Evolutionary conservation across 768 basidiomycete genomes (phyloP).

Genomic region (Podaxis pistillaris): DNA sequence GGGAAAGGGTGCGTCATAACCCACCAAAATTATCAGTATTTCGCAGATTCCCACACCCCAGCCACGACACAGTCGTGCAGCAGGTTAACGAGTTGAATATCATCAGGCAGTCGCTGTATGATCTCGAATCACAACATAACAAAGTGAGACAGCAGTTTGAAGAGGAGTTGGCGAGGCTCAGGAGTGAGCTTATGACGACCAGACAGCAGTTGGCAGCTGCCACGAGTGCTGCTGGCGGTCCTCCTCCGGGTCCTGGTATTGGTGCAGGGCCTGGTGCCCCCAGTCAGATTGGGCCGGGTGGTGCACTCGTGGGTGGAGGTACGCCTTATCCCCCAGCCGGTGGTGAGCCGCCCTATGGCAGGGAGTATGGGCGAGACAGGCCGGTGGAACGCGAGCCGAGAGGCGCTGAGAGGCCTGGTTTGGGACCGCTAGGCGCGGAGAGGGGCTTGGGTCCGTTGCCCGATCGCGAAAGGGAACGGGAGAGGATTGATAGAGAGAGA

Average conservation of each 20-base stretch:
- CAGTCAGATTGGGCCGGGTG: constrained; percentile 19
- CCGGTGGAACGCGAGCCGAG: constrained; percentile 6
- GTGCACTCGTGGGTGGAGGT: constrained; percentile 22
- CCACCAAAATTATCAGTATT: constrained; percentile 9
- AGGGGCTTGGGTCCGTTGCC: constrained; percentile 12
- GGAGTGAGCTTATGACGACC: constrained; percentile 66
- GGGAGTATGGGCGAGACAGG: constrained; percentile 11
- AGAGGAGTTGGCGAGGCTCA: constrained; percentile 65
- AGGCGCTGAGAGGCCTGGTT: constrained; percentile 17
- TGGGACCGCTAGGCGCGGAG: constrained; percentile 17
- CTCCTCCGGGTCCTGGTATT: constrained; percentile 17
- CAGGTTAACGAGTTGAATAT: constrained; percentile 91
- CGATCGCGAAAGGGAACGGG: constrained; percentile 23
- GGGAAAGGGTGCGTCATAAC: constrained; percentile 64
- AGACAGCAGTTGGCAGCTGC: constrained; percentile 25
- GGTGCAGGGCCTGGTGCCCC: constrained; percentile 21
- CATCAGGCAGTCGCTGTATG: constrained; percentile 87
- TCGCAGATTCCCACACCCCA: not conserved
- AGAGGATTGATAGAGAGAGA: constrained; percentile 22
- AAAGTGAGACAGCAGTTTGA: constrained; percentile 88
- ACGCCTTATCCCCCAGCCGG: constrained; percentile 18
- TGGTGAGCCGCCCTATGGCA: constrained; percentile 18
- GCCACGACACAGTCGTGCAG: constrained; percentile 49
- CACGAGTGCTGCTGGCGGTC: constrained; percentile 14
- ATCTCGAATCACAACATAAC: constrained; percentile 85